Base-by-base conservation (phyloP, 345 rosid species). In the Eutrema japonicum region DNA sequence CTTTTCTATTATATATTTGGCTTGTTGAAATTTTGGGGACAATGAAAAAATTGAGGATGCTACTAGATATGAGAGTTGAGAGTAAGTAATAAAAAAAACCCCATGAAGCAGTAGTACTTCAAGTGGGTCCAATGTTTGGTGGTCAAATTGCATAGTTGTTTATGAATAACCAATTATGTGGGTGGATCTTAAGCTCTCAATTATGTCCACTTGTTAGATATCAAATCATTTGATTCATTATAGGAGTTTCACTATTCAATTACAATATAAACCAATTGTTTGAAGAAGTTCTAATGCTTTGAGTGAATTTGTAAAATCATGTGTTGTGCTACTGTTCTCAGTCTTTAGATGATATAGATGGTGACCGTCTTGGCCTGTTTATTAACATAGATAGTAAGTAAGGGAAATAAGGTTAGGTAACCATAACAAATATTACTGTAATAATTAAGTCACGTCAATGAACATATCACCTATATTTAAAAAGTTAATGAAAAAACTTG, bases 121-220 rank as follows among this genome's bases (percentile, higher is more conserved):
- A 66, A 66, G 73, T 50, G 77, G 77, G 77, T 74, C 72, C 72
- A 66, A 74, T 10, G 51, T 56, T 74, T 74, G 72, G 60, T 74
- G 30, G 40, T 74, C 66, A 57, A 49, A 33, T 66, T 57, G 56
- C 5, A 2, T 64, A 54, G 64, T 65, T 42, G 70, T 43, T 52
- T 43, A 54, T 73, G 71, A 65, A 11, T 65, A 66, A 73, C 51
- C 33, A 46, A 35, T 16, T 57, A 18, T 74, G 29, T 74, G 11
- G 51, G 57, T 65, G 42, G 71, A 46, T 52, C 35, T 32, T 62
- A 51, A 62, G 62, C 36, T 41, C 53, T 62, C 37, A 32, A 42
- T 32, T 41, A 42, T 71, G 52, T 51, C 4, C 22, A 33, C 12
- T 8, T 10, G 54, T 52, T 72, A 53, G 51, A 57, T 66, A 32